A percentile compares a stretch with the other conserved stretches of the same genome.
Conservation (phyloP, 352 stramenopile genomes). For the Albugo laibachii region DNA sequence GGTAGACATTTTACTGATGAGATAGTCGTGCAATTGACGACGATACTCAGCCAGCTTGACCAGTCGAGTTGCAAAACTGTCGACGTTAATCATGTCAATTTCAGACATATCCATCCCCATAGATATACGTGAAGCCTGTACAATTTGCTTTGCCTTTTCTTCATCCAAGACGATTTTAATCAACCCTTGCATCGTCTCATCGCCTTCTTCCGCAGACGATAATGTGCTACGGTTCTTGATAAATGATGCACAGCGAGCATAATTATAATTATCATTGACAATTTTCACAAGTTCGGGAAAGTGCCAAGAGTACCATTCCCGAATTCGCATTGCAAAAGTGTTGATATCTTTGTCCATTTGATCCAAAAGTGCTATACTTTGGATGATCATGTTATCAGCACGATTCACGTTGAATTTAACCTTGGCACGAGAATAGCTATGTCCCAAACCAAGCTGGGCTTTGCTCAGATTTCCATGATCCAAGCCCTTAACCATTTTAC, state of each 20-base stretch:
- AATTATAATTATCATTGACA: conserved; percentile 99
- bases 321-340: conserved; percentile 98
- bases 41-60: conserved; percentile 98
- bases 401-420: conserved; percentile 99
- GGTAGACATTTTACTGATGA: conserved; percentile 94
- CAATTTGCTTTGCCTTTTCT: conserved; percentile 88
- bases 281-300: conserved; percentile 99
- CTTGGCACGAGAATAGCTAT: conserved; percentile 98
- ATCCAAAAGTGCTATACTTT: conserved; percentile 97
- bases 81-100: conserved; percentile 99
- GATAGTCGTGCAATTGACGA: conserved; percentile 87
- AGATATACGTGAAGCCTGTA: conserved; percentile 86
- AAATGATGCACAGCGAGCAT: conserved; percentile 91
- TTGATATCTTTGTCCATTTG: conserved; percentile 99
- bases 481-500: conserved; percentile 96
- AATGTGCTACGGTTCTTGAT: conserved; percentile 88
- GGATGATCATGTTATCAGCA: conserved; percentile 99
- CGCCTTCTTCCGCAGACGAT: conserved; percentile 6
- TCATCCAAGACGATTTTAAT: conserved; percentile 94
- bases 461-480: conserved; percentile 91
- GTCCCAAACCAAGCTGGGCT: conserved; percentile 96
- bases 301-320: conserved; percentile 99
- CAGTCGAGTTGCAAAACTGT: conserved; percentile 96
- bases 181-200: conserved; percentile 66
- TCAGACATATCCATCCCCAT: conserved; percentile 99